Conservation (phyloP, 257 asterid genomes). For the Asclepias syriaca region DNA sequence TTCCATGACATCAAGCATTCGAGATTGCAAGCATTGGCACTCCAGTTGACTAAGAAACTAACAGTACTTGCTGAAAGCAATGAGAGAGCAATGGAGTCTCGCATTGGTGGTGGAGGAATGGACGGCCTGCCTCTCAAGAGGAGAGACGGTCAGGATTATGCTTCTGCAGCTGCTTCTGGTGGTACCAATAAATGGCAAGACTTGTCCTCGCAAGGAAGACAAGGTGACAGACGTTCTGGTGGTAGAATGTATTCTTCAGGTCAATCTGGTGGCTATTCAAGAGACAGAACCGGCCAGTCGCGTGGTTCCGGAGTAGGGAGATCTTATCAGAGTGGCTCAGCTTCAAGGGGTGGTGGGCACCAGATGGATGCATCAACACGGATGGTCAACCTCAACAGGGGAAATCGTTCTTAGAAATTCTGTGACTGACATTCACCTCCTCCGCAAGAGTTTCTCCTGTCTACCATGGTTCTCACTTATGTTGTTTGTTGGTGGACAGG, state of each 20-base stretch:
- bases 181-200: constrained; percentile 80
- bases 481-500: no score
- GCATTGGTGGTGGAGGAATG: constrained; percentile 55
- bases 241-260: constrained; percentile 37
- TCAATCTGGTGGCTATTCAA: constrained; percentile 18
- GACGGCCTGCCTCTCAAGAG: constrained; percentile 79
- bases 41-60: constrained; percentile 78
- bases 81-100: constrained; percentile 72
- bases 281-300: constrained; percentile 48
- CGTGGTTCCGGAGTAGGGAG: constrained; percentile 51
- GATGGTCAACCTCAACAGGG: constrained; percentile 85
- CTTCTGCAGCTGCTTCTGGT: constrained; percentile 45
- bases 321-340: constrained; percentile 40
- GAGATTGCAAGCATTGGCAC: constrained; percentile 72
- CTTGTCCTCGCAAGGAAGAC: constrained; percentile 66
- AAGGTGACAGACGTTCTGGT: constrained; percentile 41
- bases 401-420: constrained; percentile 30
- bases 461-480: no score
- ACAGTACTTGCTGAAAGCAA: constrained; percentile 71
- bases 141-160: constrained; percentile 86
- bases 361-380: constrained; percentile 61
- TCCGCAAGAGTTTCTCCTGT: not conserved
- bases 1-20: constrained; percentile 79
- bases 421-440: not conserved
- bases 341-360: constrained; percentile 46